Evolutionary conservation across 208 protist genomes (phyloP), one percentile per base, ranked within the genome.

Genomic region (Herpetomonas tarakana): DNA sequence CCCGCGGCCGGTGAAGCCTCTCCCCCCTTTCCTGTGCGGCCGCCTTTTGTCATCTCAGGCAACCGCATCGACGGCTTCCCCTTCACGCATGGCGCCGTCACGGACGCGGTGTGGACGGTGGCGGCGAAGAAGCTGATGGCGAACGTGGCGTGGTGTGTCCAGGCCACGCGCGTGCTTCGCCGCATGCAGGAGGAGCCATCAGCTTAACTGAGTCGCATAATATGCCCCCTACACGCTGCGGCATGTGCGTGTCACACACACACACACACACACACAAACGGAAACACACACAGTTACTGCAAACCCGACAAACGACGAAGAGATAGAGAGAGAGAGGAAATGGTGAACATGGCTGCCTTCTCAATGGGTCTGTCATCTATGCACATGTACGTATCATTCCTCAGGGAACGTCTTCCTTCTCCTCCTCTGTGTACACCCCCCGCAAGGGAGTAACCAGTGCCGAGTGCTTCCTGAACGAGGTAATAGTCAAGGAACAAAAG

Each of bases 81-180:
- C 2, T 62, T 95, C 0, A 72, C 74, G 0, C 76, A 90, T 56
- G 83, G 86, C 31, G 66, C 53, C 27, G 76, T 83, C 26, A 60
- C 76, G 9, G 86, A 91, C 0, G 68, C 67, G 4, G 53, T 84
- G 35, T 95, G 89, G 89, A 86, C 86, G 9, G 30, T 91, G 4
- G 85, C 67, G 14, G 91, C 92, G 86, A 83, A 85, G 63, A 86
- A 91, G 64, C 54, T 95, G 27, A 58, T 92, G 52, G 68, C 68
- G 11, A 78, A 88, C 24, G 76, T 93, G 45, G 74, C 76, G 70
- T 95, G 89, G 86, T 92, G 86, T 54, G 69, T 83, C 53, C 26
- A 62, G 25, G 89, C 74, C 19, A 87, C 81, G 22, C 39, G 60
- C 12, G 80, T 77, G 58, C 62, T 94, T 22, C 64, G 83, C 60